Conservation (phyloP, 352 stramenopile species). For the Globisporangium paddicum region DNA sequence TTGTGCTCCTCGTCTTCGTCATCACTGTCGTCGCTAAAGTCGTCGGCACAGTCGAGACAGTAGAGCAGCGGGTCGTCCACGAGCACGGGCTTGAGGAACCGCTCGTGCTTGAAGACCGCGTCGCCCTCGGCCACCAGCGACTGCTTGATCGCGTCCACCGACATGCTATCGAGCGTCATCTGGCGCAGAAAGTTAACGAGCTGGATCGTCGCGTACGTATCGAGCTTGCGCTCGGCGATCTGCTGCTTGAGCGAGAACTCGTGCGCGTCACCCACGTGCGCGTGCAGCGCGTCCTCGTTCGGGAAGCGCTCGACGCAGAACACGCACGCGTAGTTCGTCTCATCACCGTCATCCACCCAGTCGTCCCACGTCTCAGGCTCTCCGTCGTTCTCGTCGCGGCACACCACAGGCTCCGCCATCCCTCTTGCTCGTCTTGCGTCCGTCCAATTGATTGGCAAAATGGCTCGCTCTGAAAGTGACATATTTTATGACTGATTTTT, state of each 20-base stretch:
- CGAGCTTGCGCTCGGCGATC: slow-evolving; percentile 45
- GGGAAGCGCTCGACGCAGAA: slow-evolving; percentile 57
- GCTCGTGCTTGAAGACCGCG: slow-evolving; percentile 53
- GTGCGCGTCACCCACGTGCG: slow-evolving; percentile 48
- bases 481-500: too few relatives aligned
- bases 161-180: slow-evolving; percentile 33
- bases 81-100: slow-evolving; percentile 74
- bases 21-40: slow-evolving; percentile 48
- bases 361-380: slow-evolving; percentile 76
- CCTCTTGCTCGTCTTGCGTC: not conserved
- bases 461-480: not conserved
- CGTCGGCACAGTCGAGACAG: slow-evolving; percentile 64
- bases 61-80: slow-evolving; percentile 79
- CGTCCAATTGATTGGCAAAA: not conserved
- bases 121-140: slow-evolving; percentile 39
- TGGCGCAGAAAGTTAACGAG: slow-evolving; percentile 72
- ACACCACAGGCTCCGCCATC: slow-evolving; percentile 15
- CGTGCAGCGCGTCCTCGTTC: slow-evolving; percentile 46
- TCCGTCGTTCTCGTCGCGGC: slow-evolving; percentile 22
- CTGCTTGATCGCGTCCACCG: slow-evolving; percentile 35
- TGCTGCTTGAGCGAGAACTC: slow-evolving; percentile 57
- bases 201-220: slow-evolving; percentile 79
- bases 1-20: slow-evolving; percentile 28
- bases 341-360: slow-evolving; percentile 71
- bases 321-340: slow-evolving; percentile 52